phyloP scores from a whole-genome alignment of 2,329 filamentous ascomycete genomes.

The Aspergillus sp. region DNA sequence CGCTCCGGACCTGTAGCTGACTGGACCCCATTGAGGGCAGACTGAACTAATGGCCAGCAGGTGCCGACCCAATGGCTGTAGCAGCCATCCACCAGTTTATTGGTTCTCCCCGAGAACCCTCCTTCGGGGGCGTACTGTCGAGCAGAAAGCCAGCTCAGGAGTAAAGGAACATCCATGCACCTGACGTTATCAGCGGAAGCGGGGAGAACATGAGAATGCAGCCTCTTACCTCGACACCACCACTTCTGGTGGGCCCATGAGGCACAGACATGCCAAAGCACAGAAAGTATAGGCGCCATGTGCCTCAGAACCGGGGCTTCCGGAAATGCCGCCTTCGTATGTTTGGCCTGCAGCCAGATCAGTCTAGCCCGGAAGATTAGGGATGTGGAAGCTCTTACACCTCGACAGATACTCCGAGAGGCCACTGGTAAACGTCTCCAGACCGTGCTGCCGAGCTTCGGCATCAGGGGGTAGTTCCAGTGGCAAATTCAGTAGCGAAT shows the following conservation, averaged over 20 bases:
- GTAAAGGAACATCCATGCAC: constrained; percentile 72
- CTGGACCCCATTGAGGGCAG: constrained; percentile 63
- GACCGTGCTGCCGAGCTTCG: constrained; percentile 64
- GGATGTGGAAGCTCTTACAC: constrained; percentile 59
- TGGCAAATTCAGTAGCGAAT: constrained; percentile 81
- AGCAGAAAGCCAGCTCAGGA: constrained; percentile 85
- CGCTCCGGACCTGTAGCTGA: constrained; percentile 24
- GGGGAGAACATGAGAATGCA: constrained; percentile 1
- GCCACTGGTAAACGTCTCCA: constrained; percentile 67
- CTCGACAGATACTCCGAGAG: constrained; percentile 77
- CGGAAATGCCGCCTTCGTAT: constrained; percentile 90
- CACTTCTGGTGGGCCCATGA: constrained; percentile 75
- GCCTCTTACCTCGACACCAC: constrained; percentile 68
- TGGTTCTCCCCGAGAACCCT: constrained; percentile 89
- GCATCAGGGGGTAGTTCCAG: constrained; percentile 74
- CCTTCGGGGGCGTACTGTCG: constrained; percentile 90
- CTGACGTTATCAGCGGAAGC: constrained; percentile 45
- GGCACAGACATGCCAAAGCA: constrained; percentile 82
- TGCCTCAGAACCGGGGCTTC: constrained; percentile 81
- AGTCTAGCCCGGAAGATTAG: constrained; percentile 5
- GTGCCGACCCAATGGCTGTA: constrained; percentile 98
- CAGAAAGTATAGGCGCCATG: constrained; percentile 98
- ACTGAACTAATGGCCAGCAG: constrained; percentile 90
- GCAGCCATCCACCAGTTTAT: constrained; percentile 97
- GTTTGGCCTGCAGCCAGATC: constrained; percentile 68